These are phyloP conservation scores for Crepidotus variabilis DNA, from an alignment of 768 basidiomycete species.

Conservation along the genomic window DNA sequence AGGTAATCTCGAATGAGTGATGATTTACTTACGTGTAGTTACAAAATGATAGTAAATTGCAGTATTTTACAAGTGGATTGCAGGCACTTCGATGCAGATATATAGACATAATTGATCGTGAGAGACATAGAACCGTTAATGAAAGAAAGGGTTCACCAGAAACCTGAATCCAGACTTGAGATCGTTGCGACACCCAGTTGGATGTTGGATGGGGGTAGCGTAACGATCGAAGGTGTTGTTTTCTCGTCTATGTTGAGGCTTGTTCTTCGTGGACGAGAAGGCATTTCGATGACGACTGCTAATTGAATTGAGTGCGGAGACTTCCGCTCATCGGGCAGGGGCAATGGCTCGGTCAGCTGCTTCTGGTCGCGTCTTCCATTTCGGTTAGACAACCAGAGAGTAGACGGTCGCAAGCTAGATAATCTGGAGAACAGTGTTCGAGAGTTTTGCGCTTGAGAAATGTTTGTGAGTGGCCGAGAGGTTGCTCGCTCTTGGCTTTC, in stretches of 20 bases:
- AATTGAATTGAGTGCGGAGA: conserved; percentile 24
- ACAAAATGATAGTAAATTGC: no score
- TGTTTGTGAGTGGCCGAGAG: background rate
- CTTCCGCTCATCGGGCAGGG: conserved; percentile 7
- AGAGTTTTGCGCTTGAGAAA: background rate
- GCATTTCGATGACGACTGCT: conserved; percentile 47
- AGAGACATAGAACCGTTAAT: no score
- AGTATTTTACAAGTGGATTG: no score
- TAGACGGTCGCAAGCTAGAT: background rate
- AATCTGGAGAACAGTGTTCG: background rate
- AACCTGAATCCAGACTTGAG: conserved; percentile 22
- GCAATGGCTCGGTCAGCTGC: background rate
- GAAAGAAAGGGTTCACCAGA: no score
- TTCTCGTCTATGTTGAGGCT: background rate
- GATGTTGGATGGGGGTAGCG: conserved; percentile 26
- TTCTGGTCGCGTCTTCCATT: background rate
- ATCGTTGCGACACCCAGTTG: conserved; percentile 41
- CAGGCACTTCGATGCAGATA: no score
- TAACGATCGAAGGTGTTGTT: background rate
- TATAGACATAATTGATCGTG: no score
- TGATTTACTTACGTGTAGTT: no score
- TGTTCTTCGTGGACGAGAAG: conserved; percentile 15
- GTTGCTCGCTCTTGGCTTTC: background rate
- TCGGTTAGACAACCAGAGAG: background rate
- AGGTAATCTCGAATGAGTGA: no score